These are phyloP conservation scores for Alternaria alternata DNA, from an alignment of 2,329 filamentous ascomycete species.

Conservation along the genomic window DNA sequence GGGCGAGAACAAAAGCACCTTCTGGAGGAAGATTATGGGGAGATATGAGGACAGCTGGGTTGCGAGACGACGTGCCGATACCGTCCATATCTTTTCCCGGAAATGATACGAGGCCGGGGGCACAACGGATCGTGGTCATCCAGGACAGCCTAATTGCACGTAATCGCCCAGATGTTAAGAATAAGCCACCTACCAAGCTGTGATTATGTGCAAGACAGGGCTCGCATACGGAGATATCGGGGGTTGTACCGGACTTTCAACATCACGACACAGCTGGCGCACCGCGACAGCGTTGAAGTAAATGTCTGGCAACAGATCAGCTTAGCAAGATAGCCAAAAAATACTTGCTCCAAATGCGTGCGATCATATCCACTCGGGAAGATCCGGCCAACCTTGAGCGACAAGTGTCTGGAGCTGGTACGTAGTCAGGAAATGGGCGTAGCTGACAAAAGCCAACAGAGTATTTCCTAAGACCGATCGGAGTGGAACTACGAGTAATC, in stretches of 20 bases:
- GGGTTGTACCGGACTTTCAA: neutral
- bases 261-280: neutral
- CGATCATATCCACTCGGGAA: neutral
- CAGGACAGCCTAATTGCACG: conserved; percentile 30
- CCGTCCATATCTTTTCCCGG: conserved; percentile 27
- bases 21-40: conserved; percentile 23
- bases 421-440: neutral
- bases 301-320: neutral
- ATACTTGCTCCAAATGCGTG: neutral
- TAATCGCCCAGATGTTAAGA: neutral
- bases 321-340: neutral
- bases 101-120: conserved; percentile 18
- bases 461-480: neutral
- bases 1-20: conserved; percentile 17
- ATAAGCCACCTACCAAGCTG: neutral
- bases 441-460: neutral
- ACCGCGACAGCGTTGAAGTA: neutral
- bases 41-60: conserved; percentile 29
- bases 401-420: neutral
- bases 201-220: neutral
- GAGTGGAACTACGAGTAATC: neutral
- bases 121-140: conserved; percentile 22
- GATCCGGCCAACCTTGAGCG: neutral
- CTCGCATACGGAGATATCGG: neutral
- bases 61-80: conserved; percentile 33